A percentile compares a stretch with the other conserved stretches of the same genome.
These are phyloP conservation scores for Paecilomyces fulvus DNA, from an alignment of 2,329 filamentous ascomycete species.

Conservation along the genomic window DNA sequence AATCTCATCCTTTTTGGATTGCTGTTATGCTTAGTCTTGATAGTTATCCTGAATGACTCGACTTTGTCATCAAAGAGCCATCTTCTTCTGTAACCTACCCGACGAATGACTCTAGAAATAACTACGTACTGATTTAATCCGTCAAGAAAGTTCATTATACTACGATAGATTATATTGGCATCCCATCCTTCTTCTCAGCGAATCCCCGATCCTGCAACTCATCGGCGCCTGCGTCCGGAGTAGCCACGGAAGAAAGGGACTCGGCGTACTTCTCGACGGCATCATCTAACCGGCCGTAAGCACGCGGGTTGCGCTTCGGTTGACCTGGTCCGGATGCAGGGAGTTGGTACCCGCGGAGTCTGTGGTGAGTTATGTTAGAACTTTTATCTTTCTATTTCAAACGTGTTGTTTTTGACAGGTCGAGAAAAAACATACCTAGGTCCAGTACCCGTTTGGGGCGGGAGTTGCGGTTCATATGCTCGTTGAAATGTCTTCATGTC, in stretches of 20 bases:
- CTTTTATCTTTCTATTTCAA: not conserved
- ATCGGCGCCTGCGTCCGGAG: slow-evolving; percentile 42
- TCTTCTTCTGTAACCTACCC: not conserved
- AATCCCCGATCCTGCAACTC: slow-evolving; percentile 51
- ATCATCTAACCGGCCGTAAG: slow-evolving; percentile 55
- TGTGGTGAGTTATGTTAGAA: slow-evolving; percentile 12
- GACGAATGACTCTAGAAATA: not conserved
- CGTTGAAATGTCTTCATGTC: slow-evolving; percentile 54
- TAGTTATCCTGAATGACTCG: too few species aligned
- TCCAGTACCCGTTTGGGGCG: slow-evolving; percentile 64
- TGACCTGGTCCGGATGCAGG: slow-evolving; percentile 59
- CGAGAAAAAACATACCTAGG: slow-evolving; percentile 48
- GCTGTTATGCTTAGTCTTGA: too few species aligned
- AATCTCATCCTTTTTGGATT: not conserved
- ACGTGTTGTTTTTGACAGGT: not conserved
- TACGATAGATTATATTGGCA: not conserved
- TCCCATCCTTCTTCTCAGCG: slow-evolving; percentile 35
- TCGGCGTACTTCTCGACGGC: slow-evolving; percentile 40
- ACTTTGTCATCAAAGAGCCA: too few species aligned
- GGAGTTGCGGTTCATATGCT: slow-evolving; percentile 62
- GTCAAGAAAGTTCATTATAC: not conserved
- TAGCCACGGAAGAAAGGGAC: slow-evolving; percentile 42
- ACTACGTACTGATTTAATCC: not conserved
- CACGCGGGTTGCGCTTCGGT: slow-evolving; percentile 56
- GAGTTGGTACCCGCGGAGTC: slow-evolving; percentile 72